Evolutionary conservation across 2,329 filamentous ascomycete species (phyloP).

Genomic region (Ilyonectria destructans): DNA sequence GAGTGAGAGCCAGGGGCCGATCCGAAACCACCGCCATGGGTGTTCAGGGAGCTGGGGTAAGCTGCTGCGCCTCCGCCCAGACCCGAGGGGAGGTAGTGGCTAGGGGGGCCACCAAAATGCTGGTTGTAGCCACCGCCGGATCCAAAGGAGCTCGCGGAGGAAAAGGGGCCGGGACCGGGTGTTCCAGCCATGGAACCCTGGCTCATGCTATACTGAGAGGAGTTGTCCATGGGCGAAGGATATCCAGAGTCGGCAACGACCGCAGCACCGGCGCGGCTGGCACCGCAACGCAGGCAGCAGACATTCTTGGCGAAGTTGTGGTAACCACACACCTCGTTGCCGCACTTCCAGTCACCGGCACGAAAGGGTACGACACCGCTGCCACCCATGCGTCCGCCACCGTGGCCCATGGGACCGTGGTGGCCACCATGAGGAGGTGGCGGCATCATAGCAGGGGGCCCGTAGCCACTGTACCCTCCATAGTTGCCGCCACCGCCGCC

Average conservation of each 20-base stretch:
- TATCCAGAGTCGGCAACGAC: conserved; percentile 96
- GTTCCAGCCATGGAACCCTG: conserved; percentile 90
- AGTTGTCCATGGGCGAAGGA: conserved; percentile 90
- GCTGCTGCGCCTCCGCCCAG: conserved; percentile 79
- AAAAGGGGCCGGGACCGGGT: conserved; percentile 83
- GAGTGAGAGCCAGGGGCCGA: conserved; percentile 85
- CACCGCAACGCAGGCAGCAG: conserved; percentile 95
- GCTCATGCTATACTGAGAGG: conserved; percentile 87
- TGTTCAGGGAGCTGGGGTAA: conserved; percentile 87
- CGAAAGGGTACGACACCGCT: conserved; percentile 95
- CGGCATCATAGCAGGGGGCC: conserved; percentile 86
- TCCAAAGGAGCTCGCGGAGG: conserved; percentile 79
- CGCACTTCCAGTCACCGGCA: conserved; percentile 99
- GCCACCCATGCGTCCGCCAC: conserved; percentile 82
- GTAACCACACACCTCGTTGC: conserved; percentile 96
- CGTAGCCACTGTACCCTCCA: conserved; percentile 70
- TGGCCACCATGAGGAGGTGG: conserved; percentile 80
- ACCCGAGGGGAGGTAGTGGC: conserved; percentile 91
- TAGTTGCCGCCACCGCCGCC: conserved; percentile 76
- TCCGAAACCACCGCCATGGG: conserved; percentile 76
- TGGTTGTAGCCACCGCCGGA: conserved; percentile 78
- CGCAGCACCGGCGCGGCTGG: conserved; percentile 92
- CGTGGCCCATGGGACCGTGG: conserved; percentile 70
- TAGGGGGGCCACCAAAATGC: conserved; percentile 90
- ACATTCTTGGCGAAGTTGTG: conserved; percentile 99